Percentiles rank a stretch among this genome's conserved stretches.
phyloP scores from a whole-genome alignment of 2,329 filamentous ascomycete species.

The Diaporthe velutina region DNA sequence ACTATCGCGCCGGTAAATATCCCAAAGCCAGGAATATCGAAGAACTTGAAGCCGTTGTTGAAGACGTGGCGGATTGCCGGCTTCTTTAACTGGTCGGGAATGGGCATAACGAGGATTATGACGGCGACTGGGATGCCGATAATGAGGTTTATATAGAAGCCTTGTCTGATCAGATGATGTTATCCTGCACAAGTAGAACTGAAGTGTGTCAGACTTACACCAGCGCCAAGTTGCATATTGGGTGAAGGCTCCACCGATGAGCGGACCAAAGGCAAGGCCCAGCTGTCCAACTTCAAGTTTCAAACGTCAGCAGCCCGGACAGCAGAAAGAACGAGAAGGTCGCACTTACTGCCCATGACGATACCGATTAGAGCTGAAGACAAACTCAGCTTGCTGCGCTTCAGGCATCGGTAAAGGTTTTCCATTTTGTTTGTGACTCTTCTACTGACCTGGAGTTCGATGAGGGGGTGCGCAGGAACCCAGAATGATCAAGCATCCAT shows the following conservation, averaged over 20 bases:
- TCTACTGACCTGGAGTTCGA: background rate
- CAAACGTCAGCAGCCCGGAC: background rate
- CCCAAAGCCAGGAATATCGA: background rate
- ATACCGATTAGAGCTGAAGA: background rate
- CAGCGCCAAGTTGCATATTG: background rate
- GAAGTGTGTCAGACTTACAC: background rate
- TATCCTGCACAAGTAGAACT: background rate
- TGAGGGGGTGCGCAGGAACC: background rate
- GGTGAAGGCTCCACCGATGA: background rate
- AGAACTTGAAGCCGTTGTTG: background rate
- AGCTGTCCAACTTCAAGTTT: background rate
- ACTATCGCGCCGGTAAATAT: background rate
- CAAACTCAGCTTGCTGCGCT: background rate
- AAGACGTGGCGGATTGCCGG: background rate
- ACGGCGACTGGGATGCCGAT: background rate
- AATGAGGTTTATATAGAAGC: background rate
- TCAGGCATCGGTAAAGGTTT: background rate
- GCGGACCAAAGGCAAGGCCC: background rate
- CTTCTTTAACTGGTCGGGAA: background rate
- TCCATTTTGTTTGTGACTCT: background rate
- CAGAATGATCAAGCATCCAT: background rate
- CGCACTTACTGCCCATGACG: background rate
- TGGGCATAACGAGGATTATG: background rate
- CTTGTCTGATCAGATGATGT: background rate
- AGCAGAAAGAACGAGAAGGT: background rate